Percentiles rank a stretch among this genome's conserved stretches.
phyloP scores from a whole-genome alignment of 192 early-diverging fungal genomes.

The Thamnidium elegans region DNA sequence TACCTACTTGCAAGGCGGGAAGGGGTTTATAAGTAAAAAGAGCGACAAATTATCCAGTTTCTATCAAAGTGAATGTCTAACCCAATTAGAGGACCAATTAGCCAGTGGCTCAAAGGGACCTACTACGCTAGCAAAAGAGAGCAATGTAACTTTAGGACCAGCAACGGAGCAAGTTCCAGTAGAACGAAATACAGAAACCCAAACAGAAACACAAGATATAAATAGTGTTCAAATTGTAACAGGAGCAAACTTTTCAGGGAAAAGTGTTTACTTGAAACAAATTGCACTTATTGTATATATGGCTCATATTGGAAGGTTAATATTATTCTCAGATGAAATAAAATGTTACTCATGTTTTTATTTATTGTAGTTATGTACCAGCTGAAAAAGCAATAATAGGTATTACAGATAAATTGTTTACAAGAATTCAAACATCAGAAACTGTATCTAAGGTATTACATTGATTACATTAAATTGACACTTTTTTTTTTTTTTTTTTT shows the following conservation, averaged over 20 bases:
- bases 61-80: too few species aligned
- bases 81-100: too few species aligned
- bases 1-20: constrained; percentile 40
- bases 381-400: constrained; percentile 69
- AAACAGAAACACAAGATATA: background rate
- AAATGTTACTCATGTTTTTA: too few species aligned
- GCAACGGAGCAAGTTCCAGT: too few species aligned
- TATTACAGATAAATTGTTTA: constrained; percentile 76
- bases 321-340: background rate
- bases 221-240: constrained; percentile 61
- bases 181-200: too few species aligned
- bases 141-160: too few species aligned
- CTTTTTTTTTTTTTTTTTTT: background rate
- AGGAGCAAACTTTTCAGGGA: constrained; percentile 85
- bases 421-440: constrained; percentile 67
- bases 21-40: background rate
- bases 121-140: too few species aligned
- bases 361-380: constrained; percentile 70
- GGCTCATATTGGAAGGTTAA: constrained; percentile 80
- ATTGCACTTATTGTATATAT: constrained; percentile 79
- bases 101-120: too few species aligned
- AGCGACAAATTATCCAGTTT: background rate
- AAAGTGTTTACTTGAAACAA: constrained; percentile 75
- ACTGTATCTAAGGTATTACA: constrained; percentile 57
- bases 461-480: background rate